Evolutionary conservation across 306 rosid genomes (phyloP).

Genomic region (Carpinus viminea): DNA sequence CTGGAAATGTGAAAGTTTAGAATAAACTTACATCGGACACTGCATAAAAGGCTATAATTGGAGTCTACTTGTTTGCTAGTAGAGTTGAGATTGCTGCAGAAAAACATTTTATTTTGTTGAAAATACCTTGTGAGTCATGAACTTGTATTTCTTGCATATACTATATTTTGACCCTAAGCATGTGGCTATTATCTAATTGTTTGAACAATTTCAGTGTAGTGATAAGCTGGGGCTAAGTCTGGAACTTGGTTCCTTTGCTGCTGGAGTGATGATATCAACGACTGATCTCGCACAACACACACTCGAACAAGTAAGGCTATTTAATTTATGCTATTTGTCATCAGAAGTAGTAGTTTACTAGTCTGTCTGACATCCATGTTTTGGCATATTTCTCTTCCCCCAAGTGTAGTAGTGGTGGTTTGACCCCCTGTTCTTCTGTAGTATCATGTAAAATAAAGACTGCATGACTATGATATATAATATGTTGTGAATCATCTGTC

Average conservation of each 20-base stretch:
- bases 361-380: neutral
- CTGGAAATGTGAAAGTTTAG: too few species aligned
- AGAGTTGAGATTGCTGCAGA: too few species aligned
- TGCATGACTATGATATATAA: neutral
- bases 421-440: neutral
- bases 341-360: neutral
- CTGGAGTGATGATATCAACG: slow-evolving; percentile 97
- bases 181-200: slow-evolving; percentile 27
- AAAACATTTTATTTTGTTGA: too few species aligned
- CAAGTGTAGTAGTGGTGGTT: neutral
- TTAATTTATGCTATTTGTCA: neutral
- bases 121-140: too few species aligned
- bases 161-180: neutral
- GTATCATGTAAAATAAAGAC: neutral
- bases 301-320: too few species aligned
- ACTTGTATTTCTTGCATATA: neutral
- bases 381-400: neutral
- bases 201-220: slow-evolving; percentile 78
- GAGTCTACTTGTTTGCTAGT: too few species aligned
- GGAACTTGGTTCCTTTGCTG: slow-evolving; percentile 96
- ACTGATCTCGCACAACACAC: too few species aligned
- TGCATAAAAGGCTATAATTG: too few species aligned
- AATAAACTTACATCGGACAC: too few species aligned
- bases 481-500: neutral
- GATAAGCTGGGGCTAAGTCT: slow-evolving; percentile 97